phyloP scores from a whole-genome alignment of 2,329 filamentous ascomycete species.

The Trichoderma polysporum region DNA sequence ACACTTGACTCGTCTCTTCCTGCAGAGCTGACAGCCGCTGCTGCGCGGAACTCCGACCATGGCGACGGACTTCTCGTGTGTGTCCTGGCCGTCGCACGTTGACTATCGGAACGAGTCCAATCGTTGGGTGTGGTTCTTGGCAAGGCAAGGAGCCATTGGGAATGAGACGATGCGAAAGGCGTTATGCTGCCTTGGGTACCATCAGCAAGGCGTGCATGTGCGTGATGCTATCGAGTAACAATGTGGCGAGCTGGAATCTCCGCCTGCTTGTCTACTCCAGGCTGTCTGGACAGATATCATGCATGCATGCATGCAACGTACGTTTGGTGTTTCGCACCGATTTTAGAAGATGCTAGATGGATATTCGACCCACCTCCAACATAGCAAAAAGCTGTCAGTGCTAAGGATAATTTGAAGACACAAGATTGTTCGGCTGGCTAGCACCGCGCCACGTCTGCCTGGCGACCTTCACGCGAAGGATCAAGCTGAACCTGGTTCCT shows the following conservation, averaged over 20 bases:
- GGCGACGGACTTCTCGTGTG: constrained; percentile 14
- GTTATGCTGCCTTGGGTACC: not conserved
- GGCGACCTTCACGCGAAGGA: constrained; percentile 2
- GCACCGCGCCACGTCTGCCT: not conserved
- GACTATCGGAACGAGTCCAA: not conserved
- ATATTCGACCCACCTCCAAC: not conserved
- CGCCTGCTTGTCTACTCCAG: not conserved
- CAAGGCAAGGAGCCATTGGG: constrained; percentile 8
- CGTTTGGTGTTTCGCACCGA: not conserved
- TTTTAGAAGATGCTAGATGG: not conserved
- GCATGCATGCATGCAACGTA: not conserved
- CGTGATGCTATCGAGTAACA: not conserved
- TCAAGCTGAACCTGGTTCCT: not conserved
- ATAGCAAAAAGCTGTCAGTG: not conserved
- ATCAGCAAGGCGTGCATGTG: not conserved
- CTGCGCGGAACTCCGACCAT: constrained; percentile 43
- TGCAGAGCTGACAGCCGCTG: constrained; percentile 41
- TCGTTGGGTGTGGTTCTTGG: constrained; percentile 6
- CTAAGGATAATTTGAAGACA: not conserved
- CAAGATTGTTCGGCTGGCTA: not conserved
- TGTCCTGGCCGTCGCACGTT: not conserved
- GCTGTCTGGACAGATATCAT: not conserved
- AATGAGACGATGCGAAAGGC: not conserved
- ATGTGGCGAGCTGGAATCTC: not conserved
- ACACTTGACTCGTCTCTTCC: constrained; percentile 45